Evolutionary conservation across 2,329 filamentous ascomycete genomes (phyloP).

Genomic region (Paecilomyces fulvus): DNA sequence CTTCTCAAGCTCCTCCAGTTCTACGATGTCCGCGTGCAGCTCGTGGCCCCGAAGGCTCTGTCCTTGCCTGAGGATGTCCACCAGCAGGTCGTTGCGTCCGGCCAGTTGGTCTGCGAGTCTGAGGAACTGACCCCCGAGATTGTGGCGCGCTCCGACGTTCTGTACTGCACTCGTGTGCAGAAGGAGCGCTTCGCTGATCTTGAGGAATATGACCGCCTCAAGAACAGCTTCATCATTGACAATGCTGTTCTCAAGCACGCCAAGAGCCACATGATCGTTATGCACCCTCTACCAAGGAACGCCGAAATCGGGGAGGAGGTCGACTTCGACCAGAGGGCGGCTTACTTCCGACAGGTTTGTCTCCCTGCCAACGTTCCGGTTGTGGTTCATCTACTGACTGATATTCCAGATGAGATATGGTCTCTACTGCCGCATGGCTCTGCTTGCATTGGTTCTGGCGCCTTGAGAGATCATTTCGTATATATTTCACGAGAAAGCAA

Average conservation of each 20-base stretch:
- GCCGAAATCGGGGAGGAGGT: conserved; percentile 92
- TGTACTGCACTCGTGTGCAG: conserved; percentile 96
- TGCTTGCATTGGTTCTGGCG: conserved; percentile 86
- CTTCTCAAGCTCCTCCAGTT: conserved; percentile 87
- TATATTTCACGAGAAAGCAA: neutral
- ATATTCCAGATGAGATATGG: conserved; percentile 81
- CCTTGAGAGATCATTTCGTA: conserved; percentile 22
- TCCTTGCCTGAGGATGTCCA: conserved; percentile 67
- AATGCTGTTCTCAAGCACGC: conserved; percentile 83
- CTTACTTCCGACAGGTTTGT: conserved; percentile 98
- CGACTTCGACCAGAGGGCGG: conserved; percentile 91
- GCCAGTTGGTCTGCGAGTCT: conserved; percentile 68
- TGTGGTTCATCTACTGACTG: conserved; percentile 33
- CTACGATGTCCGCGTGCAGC: conserved; percentile 90
- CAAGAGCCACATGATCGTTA: conserved; percentile 85
- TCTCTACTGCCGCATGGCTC: conserved; percentile 94
- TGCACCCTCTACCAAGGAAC: conserved; percentile 93
- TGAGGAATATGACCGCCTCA: conserved; percentile 75
- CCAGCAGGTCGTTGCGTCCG: conserved; percentile 61
- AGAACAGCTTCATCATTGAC: conserved; percentile 82
- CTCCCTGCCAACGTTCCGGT: neutral
- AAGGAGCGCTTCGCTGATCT: conserved; percentile 86
- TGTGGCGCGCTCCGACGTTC: conserved; percentile 74
- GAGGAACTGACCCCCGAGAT: conserved; percentile 79
- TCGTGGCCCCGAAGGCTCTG: conserved; percentile 75